Evolutionary conservation across 176 grass and related monocot species (phyloP), one percentile per base, ranked within the genome.

Genomic region (Aegilops speltoides): DNA sequence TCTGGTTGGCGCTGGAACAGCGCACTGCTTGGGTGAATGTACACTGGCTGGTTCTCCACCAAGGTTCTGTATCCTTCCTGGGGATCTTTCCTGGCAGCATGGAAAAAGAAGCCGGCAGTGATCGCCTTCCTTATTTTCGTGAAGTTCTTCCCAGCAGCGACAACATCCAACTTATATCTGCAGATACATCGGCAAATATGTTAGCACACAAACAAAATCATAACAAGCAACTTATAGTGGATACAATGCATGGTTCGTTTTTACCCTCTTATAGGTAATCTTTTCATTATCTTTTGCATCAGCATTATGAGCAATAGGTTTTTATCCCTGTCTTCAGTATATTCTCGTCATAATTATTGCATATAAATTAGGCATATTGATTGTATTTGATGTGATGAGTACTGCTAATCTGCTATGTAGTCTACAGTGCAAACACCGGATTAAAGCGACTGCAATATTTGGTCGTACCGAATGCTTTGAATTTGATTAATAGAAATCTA

Each of bases 41-140:
- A 54, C 50, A 54, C 50, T 19, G 91, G 90, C 80, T 98, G 93
- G 87, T 95, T 98, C 64, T 98, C 93, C 2, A 98, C 96, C 75
- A 98, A 68, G 57, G 96, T 96, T 52, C 90, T 88, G 72, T 98
- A 98, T 33, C 96, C 96, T 79, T 98, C 50, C 50, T 54, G 50
- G 50, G 50, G 50, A 54, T 54, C 50, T 16, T 54, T 54, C 82
- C 96, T 89, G 54, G 93, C 83, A 10, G 88, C 83, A 15, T 94
- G 93, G 57, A 95, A 98, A 78, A 98, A 98, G 88, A 96, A 98
- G n/a, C 93, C 96, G 3, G 96, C 93, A 8, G 96, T 91, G 15
- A 98, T 96, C 2, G 96, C 96, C 79, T 98, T 98, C 50, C 50
- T 54, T 19, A 54, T 19, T 54, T 54, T 54, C 16, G 17, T 54